Base-by-base conservation (phyloP, 2,329 filamentous ascomycete species). In the Nemania sp. region DNA sequence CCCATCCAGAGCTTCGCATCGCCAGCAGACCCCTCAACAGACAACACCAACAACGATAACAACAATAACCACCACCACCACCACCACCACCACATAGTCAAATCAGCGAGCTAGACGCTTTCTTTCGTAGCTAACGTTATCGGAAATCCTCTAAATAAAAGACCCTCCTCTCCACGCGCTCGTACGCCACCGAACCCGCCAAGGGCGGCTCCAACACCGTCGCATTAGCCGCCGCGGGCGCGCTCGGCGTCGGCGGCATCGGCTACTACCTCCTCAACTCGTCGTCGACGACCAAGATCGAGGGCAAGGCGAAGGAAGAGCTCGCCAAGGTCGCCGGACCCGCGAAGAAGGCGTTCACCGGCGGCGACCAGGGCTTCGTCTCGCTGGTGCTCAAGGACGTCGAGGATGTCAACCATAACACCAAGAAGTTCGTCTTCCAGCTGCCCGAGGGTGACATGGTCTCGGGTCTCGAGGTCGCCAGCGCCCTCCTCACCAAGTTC, bases 401-500 rank as follows among this genome's bases (percentile, higher is more conserved):
- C 51, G 90, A 96, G 79, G 79, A 82, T 47, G 78, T 97, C 79
- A 97, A 92, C 82, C 90, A 93, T 83, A 98, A 98, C 83, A 96
- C 92, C 71, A 98, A 98, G 87, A 88, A 86, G 71, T 83, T 98
- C 74, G 88, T 90, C 70, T 98, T 99, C 79, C 87, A 89, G 71
- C 87, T 98, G 45, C 91, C 91, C 15, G 90, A 96, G 75, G 82
- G 86, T 65, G 90, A 97, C 74, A 86, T 89, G 78, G 89, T 96
- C 54, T 94, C 91, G 60, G 95, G 95, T 46, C 80, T 99, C 60
- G 78, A 84, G 37, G 81, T 97, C 65, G 87, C 94, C 59, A 97
- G 91, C 84, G 93, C 92, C 47, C 78, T 99, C 68, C 81, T 99
- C 74, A 95, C 95, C 68, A 97, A 96, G 80, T 97, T 87, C 83